These are phyloP conservation scores for Silene noctiflora DNA, from an alignment of 179 eudicot genomes.

Conservation along the genomic window DNA sequence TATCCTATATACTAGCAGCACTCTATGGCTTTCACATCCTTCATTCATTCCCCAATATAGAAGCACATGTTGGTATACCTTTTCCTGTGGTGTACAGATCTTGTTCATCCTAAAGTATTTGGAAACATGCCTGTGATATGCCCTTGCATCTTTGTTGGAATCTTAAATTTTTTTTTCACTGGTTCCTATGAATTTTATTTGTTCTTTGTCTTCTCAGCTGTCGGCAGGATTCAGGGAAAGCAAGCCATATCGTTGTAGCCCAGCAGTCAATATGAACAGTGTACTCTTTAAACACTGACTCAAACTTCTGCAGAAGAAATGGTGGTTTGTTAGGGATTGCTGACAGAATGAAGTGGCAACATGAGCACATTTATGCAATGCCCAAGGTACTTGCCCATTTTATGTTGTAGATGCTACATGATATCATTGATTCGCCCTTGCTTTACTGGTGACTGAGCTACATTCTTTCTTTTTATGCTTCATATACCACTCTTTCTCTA, in stretches of 20 bases:
- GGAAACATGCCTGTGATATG: slow-evolving; percentile 8
- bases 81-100: no score
- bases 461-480: no score
- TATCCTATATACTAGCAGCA: no score
- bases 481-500: no score
- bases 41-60: no score
- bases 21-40: no score
- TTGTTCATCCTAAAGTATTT: no score
- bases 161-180: slow-evolving; percentile 16
- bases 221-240: slow-evolving; percentile 48
- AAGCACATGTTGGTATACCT: no score
- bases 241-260: slow-evolving; percentile 52
- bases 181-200: slow-evolving; percentile 6
- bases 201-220: slow-evolving; percentile 9
- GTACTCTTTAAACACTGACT: slow-evolving; percentile 92
- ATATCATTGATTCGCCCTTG: not conserved
- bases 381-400: slow-evolving; percentile 61
- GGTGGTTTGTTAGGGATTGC: slow-evolving; percentile 94
- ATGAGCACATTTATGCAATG: slow-evolving; percentile 81
- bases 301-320: slow-evolving; percentile 98
- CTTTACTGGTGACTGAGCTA: not conserved
- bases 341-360: slow-evolving; percentile 40
- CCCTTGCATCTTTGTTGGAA: slow-evolving; percentile 1
- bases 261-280: slow-evolving; percentile 64
- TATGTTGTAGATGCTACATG: not conserved